Base-by-base conservation (phyloP, 352 stramenopile genomes). In the Halophytophthora polymorphica region DNA sequence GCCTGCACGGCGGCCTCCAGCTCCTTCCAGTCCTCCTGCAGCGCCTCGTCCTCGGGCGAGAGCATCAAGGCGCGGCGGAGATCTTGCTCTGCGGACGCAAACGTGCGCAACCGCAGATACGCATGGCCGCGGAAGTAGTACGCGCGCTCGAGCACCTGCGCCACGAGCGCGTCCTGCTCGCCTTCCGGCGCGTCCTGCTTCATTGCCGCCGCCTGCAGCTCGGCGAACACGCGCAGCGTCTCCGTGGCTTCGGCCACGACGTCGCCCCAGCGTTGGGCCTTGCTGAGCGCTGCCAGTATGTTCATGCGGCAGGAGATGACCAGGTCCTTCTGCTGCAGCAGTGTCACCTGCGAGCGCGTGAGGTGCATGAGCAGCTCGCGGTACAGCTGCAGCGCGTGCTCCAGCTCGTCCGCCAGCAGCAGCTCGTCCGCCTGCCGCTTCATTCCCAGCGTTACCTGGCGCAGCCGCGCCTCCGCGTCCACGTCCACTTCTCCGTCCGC, bases 301-400 rank as follows among this genome's bases (percentile, higher is more conserved):
- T 90, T 90, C 74, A 88, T 86, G 38, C 61, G 74, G 45, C 79
- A 90, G 35, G 79, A 87, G 33, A 90, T 50, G 19, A 86, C 78
- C 40, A 87, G 45, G 19, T 88, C 67, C 28, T 60, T 71, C 41
- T 88, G 60, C 17, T 56, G 51, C 34, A 74, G 54, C 43, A 80
- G 67, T 66, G 76, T 71, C 51, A 87, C 77, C 18, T 88, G 79
- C 2, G 77, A 88, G 50, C 67, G 72, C 43, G 76, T 86, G 21
- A 90, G 61, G 36, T 86, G 72, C 72, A 86, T 79, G 48, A 90
- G 72, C 40, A 88, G 64, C 41, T 86, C 79, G 18, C 73, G 71
- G 53, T 90, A 90, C 36, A 87, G 50, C 13, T 61, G 66, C 39
- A 87, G 66, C 39, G 77, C 79, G 51, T 81, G 62, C 28, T 80